Evolutionary conservation across 768 basidiomycete genomes (phyloP).

Genomic region (Mycena olivaceomarginata): DNA sequence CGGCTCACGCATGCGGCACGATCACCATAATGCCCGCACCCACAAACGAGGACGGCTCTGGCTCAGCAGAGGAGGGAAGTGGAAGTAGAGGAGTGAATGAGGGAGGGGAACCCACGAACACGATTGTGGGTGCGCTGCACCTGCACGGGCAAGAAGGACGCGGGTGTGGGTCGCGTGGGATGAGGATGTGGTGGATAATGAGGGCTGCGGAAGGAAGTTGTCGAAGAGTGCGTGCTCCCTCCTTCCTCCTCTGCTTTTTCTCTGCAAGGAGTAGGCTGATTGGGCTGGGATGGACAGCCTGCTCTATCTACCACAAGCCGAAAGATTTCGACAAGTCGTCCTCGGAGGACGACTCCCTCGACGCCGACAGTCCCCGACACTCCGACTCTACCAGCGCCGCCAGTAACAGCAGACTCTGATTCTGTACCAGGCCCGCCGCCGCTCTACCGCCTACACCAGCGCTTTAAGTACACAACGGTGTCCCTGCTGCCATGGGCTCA

Average conservation of each 20-base stretch:
- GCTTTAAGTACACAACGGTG: too few species aligned
- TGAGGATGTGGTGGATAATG: conserved; percentile 93
- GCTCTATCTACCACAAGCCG: conserved; percentile 95
- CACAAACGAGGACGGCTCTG: conserved; percentile 52
- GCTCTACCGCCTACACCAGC: too few species aligned
- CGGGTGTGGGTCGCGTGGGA: conserved; percentile 86
- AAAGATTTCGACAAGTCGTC: conserved; percentile 85
- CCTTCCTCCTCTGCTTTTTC: background rate
- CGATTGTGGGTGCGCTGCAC: conserved; percentile 69
- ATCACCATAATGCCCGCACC: conserved; percentile 65
- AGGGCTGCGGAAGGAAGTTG: conserved; percentile 91
- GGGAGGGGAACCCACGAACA: conserved; percentile 21
- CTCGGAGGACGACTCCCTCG: conserved; percentile 72
- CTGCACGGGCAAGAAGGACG: conserved; percentile 72
- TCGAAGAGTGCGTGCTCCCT: conserved; percentile 86
- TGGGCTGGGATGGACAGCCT: conserved; percentile 72
- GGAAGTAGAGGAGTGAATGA: background rate
- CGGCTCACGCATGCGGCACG: conserved; percentile 75
- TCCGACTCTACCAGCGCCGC: too few species aligned
- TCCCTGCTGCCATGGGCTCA: too few species aligned
- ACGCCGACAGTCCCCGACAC: too few species aligned
- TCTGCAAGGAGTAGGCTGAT: too few species aligned
- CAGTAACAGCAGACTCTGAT: too few species aligned
- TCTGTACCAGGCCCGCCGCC: too few species aligned
- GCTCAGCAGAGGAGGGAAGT: conserved; percentile 15